A percentile compares a stretch with the other conserved stretches of the same genome.
phyloP scores from a whole-genome alignment of 2,329 filamentous ascomycete species.

The Stachybotrys echinatus region DNA sequence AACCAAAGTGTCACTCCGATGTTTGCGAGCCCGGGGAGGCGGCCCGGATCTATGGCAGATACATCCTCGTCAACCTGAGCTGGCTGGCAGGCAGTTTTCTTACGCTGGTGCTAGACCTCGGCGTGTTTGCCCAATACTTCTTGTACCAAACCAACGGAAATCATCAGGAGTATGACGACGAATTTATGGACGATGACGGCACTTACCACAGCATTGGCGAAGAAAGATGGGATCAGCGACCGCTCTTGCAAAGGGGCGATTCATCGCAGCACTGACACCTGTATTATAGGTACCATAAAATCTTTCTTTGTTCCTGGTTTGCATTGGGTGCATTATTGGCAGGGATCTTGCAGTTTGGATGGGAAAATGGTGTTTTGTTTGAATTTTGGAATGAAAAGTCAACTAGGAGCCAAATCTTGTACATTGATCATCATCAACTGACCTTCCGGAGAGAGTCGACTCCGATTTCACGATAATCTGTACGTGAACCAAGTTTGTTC shows the following conservation, averaged over 20 bases:
- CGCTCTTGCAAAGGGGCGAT: conserved; percentile 26
- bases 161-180: conserved; percentile 19
- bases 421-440: too few species aligned
- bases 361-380: background rate
- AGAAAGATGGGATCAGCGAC: conserved; percentile 34
- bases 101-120: conserved; percentile 77
- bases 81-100: conserved; percentile 90
- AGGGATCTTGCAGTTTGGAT: background rate
- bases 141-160: conserved; percentile 56
- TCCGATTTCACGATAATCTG: too few species aligned
- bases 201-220: conserved; percentile 17
- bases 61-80: conserved; percentile 83
- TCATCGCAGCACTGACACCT: conserved; percentile 16
- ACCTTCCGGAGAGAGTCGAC: too few species aligned
- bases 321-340: background rate
- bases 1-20: conserved; percentile 58
- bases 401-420: too few species aligned
- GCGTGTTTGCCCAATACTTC: conserved; percentile 89
- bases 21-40: conserved; percentile 63
- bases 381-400: background rate
- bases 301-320: background rate
- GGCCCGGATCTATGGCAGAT: conserved; percentile 63
- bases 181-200: conserved; percentile 14
- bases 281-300: background rate
- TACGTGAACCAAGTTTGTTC: too few species aligned